phyloP scores from a whole-genome alignment of 169 alveolate species.

The Toxoplasma gondii region DNA sequence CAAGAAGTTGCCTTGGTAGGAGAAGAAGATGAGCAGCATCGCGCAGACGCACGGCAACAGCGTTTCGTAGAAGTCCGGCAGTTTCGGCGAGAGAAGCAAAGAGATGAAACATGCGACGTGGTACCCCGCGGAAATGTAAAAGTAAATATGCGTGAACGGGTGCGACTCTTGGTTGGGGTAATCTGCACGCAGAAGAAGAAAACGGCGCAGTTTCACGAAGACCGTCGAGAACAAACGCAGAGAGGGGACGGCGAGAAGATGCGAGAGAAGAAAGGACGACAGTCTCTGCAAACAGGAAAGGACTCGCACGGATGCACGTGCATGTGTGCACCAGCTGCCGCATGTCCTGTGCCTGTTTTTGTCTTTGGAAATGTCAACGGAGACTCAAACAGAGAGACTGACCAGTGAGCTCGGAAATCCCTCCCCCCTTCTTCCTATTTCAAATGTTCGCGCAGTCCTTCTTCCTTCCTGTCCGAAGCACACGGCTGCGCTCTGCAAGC shows the following conservation, averaged over 20 bases:
- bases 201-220: background rate
- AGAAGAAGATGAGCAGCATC: conserved; percentile 74
- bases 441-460: too few species aligned
- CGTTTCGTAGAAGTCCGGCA: conserved; percentile 78
- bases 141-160: conserved; percentile 72
- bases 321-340: too few species aligned
- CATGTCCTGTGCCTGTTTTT: too few species aligned
- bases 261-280: background rate
- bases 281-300: background rate
- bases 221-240: background rate
- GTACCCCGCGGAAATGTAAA: conserved; percentile 76
- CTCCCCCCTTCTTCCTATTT: too few species aligned
- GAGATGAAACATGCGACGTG: conserved; percentile 72
- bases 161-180: conserved; percentile 77
- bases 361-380: too few species aligned
- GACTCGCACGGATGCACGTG: too few species aligned
- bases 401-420: too few species aligned
- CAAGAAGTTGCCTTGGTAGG: conserved; percentile 76
- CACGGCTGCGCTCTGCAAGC: too few species aligned
- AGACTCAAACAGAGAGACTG: too few species aligned
- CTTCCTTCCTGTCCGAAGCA: too few species aligned
- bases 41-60: conserved; percentile 76
- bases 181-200: conserved; percentile 61
- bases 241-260: background rate
- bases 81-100: conserved; percentile 68